Base-by-base conservation (phyloP, 495 filamentous ascomycete species). In the Annulohypoxylon nitens region DNA sequence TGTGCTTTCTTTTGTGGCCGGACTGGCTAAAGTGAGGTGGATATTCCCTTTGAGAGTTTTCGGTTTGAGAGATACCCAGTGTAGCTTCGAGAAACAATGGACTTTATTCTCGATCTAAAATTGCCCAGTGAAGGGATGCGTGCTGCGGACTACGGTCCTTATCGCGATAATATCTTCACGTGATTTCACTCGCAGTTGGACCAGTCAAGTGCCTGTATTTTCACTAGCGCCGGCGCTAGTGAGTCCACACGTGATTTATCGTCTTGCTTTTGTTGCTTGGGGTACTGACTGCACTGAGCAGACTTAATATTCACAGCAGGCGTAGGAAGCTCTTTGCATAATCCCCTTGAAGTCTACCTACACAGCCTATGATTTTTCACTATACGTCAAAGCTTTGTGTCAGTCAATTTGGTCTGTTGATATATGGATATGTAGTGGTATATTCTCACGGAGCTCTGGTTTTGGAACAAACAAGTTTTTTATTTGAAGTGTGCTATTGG, bases 11-110 rank as follows among this genome's bases (percentile, higher is more conserved):
- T 43, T n/a, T 47, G 51, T 41, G 12, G 12, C 23, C 48, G 55
- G 55, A 10, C 11, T 7, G 37, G 26, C 26, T 18, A 23, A 12
- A 43, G 57, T 60, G 41, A 14, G 73, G 69, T 65, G 73, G 73
- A 75, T 69, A 75, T 75, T 75, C 73, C 73, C 73, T 69, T 36
- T 62, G 54, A 65, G 55, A 72, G 69, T 69, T 75, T 69, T 57
- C 36, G 41, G 64, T 75, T 71, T 64, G 62, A 60, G 57, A 75
- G 64, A 65, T 69, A 75, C 73, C 73, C 61, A 54, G 68, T 59
- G 58, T 43, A 68, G 64, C 36, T 63, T 64, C 63, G 54, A 63
- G 62, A 75, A 67, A 72, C 48, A 71, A 72, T 67, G 61, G 55
- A 70, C 67, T 70, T 70, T 53, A 45, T 75, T 70, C 71, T 74